Evolutionary conservation across 306 rosid genomes (phyloP), one percentile per base, ranked within the genome.

Genomic region (Adenanthera pavonina): DNA sequence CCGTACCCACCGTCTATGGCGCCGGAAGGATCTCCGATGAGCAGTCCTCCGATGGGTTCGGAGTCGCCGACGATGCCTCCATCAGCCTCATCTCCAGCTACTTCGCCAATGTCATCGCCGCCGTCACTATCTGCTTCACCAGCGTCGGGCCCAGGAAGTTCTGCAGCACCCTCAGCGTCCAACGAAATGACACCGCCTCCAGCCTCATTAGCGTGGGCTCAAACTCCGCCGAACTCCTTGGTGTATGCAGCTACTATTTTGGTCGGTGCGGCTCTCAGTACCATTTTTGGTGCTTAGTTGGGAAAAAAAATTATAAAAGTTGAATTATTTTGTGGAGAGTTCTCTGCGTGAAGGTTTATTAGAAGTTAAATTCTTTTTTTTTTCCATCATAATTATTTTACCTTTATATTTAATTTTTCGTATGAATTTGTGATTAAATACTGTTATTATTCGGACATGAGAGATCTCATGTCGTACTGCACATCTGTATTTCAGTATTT

Each of bases 221-320:
- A 78, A 61, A 34, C 78, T 54, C 87, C 91, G 0, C 49, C 88
- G 30, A 66, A 76, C 34, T 43, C 80, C 54, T 38, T 78, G 79
- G 6, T 60, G 41, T 85, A 80, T 67, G 54, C 72, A 10, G 43
- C 83, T 13, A 84, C 86, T 43, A 30, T 89, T 62, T 10, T 88
- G 76, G 77, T 84, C 20, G 78, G 80, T 59, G 83, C 73, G 65
- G 86, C 78, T 49, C 78, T 91, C 5, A 40, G 72, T 6, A 19
- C 70, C 68, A 44, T 80, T 81, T 62, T 83, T 46, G 70, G 85
- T 69, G 74, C 6, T 25, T 11, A 46, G 16, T 88, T 72, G 69
- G 48, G 57, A 69, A 49, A 11, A 1, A 10, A 1, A 12, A 25
- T 16, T 3, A 5, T n/a, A 1, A 5, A 9, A 75, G 53, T 69